Percentiles rank a stretch among this genome's conserved stretches.
Evolutionary conservation across 345 rosid species (phyloP).

Genomic region (Clarkia xantiana): DNA sequence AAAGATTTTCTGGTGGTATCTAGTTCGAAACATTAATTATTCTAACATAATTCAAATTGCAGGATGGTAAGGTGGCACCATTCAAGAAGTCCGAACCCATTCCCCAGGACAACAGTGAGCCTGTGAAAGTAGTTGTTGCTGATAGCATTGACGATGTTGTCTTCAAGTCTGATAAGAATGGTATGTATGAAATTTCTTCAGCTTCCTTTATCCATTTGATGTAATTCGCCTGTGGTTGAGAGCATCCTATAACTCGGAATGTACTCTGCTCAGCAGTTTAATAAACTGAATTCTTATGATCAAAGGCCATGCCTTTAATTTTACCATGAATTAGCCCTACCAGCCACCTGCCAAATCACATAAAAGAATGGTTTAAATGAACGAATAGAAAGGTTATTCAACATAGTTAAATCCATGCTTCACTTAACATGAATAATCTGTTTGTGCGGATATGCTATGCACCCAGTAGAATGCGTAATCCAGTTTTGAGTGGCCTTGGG

Average conservation of each 20-base stretch:
- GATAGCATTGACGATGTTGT: constrained; percentile 66
- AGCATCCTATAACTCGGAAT: too few relatives aligned
- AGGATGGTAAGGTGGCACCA: constrained; percentile 71
- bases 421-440: too few relatives aligned
- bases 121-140: constrained; percentile 89
- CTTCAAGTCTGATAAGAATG: constrained; percentile 74
- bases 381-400: too few relatives aligned
- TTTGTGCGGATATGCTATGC: not conserved
- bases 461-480: not conserved
- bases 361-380: too few relatives aligned
- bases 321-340: too few relatives aligned
- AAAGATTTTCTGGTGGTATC: not conserved
- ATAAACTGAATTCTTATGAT: too few relatives aligned
- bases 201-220: not conserved
- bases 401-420: too few relatives aligned
- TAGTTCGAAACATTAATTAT: not conserved
- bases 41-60: constrained; percentile 10
- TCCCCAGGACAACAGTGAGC: constrained; percentile 67
- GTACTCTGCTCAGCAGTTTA: not conserved
- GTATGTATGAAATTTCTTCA: constrained; percentile 17
- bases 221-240: not conserved
- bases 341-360: too few relatives aligned
- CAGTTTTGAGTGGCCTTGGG: not conserved
- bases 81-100: constrained; percentile 78
- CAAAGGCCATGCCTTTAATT: too few relatives aligned